Conservation (phyloP, 108 stramenopile species). For the Ochromonas danica region DNA sequence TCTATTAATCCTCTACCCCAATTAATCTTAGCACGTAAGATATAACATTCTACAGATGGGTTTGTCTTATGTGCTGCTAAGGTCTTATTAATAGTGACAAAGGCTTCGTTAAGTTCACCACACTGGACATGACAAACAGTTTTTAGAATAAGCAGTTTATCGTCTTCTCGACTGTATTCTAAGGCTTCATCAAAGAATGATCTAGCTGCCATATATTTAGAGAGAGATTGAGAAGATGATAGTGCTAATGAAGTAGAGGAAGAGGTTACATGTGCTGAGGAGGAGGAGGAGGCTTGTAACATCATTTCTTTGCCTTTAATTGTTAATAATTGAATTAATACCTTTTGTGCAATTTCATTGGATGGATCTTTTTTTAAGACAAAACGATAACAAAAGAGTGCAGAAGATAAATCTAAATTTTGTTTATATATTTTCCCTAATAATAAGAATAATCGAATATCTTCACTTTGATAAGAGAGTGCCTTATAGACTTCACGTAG, state of each 20-base stretch:
- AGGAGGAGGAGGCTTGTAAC: background rate
- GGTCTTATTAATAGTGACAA: background rate
- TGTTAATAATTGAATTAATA: background rate
- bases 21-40: slow-evolving; percentile 24
- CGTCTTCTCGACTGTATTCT: background rate
- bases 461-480: background rate
- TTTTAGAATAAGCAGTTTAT: background rate
- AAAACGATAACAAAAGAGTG: background rate
- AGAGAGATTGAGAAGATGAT: background rate
- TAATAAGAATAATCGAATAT: background rate
- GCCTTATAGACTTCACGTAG: background rate
- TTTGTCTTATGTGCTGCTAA: background rate
- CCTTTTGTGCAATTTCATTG: background rate
- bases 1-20: slow-evolving; percentile 26
- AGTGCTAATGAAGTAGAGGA: no score
- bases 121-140: slow-evolving; percentile 31
- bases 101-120: background rate
- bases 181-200: slow-evolving; percentile 13
- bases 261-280: no score
- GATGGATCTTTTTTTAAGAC: background rate
- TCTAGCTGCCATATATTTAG: background rate
- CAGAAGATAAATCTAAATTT: background rate
- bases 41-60: background rate
- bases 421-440: background rate
- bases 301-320: slow-evolving; percentile 9